Base-by-base conservation (phyloP, 257 asterid genomes). In the Verbascum thapsus region DNA sequence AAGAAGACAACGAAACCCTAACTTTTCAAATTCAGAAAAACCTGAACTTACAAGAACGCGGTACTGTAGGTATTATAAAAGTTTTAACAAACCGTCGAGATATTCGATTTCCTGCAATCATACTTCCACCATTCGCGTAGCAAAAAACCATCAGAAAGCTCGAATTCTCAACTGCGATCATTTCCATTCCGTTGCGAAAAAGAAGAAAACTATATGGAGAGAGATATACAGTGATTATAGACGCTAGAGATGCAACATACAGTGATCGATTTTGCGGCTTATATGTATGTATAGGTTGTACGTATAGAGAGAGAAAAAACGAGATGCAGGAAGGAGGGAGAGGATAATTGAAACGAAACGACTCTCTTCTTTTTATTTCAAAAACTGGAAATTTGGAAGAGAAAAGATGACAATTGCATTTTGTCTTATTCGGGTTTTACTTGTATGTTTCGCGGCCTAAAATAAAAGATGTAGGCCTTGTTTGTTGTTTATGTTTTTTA, bases 31-130 rank as follows among this genome's bases (percentile, higher is more conserved):
- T 77, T 78, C 69, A 82, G 58, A n/a, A 72, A 80, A 62, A 79
- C 88, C 91, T 84, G 80, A 88, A 88, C 60, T 83, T 88, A 78
- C 95, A 83, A 77, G 79, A 15, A 2, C 77, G 87, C 65, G 94
- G 88, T 52, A 64, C 77, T 51, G 63, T 57, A 34, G 78, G 96
- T 83, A 76, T 84, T 76, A 72, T 71, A 64, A 73, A 79, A 23
- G 75, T 81, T 19, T 69, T 79, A 15, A 64, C 77, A 73, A 70
- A 72, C 58, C 79, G 69, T 50, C 63, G 71, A 66, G 81, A 54
- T 84, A 81, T 85, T 81, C 95, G 95, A 69, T 80, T 79, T 16
- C 79, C 89, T 42, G 88, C 73, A 8, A 78, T 75, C 73, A 77
- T 74, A 67, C 82, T 81, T 58, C 83, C 85, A 72, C 81, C 83